Base-by-base conservation (phyloP, 495 filamentous ascomycete species). In the Neurospora sp. region DNA sequence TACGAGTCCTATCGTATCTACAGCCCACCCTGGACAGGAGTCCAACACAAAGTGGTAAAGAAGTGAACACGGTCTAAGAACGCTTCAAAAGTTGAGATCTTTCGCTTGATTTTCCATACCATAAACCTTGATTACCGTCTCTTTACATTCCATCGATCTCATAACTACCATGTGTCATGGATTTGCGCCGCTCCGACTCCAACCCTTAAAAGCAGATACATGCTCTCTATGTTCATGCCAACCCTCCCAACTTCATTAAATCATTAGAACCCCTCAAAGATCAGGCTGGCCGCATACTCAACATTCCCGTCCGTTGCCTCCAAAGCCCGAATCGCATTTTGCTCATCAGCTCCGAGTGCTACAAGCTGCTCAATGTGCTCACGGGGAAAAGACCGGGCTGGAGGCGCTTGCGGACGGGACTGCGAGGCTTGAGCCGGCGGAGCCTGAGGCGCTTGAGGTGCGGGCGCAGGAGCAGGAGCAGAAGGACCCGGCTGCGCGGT, bases 251-350 rank as follows among this genome's bases (percentile, higher is more conserved):
- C 23, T 8, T 31, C 54, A 16, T 62, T 16, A 16, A 7, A 5
- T 62, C 5, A 16, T 23, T 31, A 31, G 5, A 62, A 85, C 38
- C 84, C 82, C 69, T 90, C 84, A 80, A 97, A 92, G 74, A 98
- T 84, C 69, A 98, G 87, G 59, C 92, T 91, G 70, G 95, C 94
- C 23, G 96, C 96, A 72, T 90, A 87, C 70, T 98, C 91, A 39
- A 98, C 86, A 80, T 98, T 92, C 8, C 96, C 96, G 27, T 89
- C 90, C 18, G 93, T 93, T 31, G 91, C 90, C 76, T 94, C 90
- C 74, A 99, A 82, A 2, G 94, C 94, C 66, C 89, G 89, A 73
- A 95, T 86, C 2, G 94, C 95, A 74, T 93, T 86, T 42, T 92
- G 89, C 71, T 90, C 90, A 11, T 88, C 87, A 79, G 96, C 93